phyloP scores from a whole-genome alignment of 305 asterid species.

The Euphrasia arctica region DNA sequence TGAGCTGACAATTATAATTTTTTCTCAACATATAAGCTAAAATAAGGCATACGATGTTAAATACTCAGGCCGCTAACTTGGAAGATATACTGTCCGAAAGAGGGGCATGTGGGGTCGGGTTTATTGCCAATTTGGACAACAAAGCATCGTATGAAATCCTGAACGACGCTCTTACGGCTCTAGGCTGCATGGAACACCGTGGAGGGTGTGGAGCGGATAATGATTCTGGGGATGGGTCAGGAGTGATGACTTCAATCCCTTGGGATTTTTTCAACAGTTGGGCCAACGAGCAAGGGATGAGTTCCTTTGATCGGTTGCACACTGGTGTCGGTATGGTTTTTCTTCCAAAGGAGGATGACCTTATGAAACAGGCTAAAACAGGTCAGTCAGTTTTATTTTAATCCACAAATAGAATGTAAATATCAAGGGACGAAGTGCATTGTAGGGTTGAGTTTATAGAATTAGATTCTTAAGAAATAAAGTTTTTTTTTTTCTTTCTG shows the following conservation, averaged over 20 bases:
- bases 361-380: constrained; percentile 68
- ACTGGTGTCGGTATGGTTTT: constrained; percentile 97
- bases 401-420: constrained; percentile 7
- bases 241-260: constrained; percentile 93
- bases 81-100: constrained; percentile 87
- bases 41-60: not conserved
- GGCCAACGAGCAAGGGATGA: constrained; percentile 80
- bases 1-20: constrained; percentile 15
- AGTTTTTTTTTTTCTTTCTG: too few species aligned
- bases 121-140: constrained; percentile 91
- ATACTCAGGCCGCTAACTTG: constrained; percentile 77
- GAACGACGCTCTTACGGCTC: constrained; percentile 93
- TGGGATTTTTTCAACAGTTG: constrained; percentile 90
- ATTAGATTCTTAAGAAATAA: not conserved
- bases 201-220: constrained; percentile 99
- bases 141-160: constrained; percentile 73
- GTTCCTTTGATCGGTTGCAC: constrained; percentile 67
- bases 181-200: constrained; percentile 99
- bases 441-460: not conserved
- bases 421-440: not conserved
- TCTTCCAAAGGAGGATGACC: constrained; percentile 75
- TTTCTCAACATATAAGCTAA: constrained; percentile 5
- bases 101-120: constrained; percentile 99
- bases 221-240: constrained; percentile 99
- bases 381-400: constrained; percentile 39